Base-by-base conservation (phyloP, 2,329 filamentous ascomycete species). In the Alternaria triticimaculans region DNA sequence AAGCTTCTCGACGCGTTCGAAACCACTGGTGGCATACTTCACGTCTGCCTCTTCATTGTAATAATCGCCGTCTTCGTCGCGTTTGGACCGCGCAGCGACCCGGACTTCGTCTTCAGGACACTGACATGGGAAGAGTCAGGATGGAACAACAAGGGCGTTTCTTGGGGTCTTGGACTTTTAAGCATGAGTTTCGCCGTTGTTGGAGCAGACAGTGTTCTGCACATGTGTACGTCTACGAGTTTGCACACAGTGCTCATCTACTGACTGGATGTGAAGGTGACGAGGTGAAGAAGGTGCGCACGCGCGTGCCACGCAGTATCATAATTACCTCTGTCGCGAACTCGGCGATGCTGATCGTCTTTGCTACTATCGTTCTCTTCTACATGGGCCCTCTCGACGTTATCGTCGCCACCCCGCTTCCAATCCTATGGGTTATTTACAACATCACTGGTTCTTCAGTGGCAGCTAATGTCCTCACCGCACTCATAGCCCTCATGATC, bases 201-300 rank as follows among this genome's bases (percentile, higher is more conserved):
- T 81, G 84, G 83, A 11, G 84, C 84, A 54, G 84, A 86, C 49
- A 80, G 82, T 10, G 81, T 82, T 12, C 76, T 86, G 0, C 84
- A 86, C 28, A 74, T 76, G 68, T 74, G 72, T 75, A 65, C 41
- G 67, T 69, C 14, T 15, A 14, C 23, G 20, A 3, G 15, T 26
- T 14, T 33, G 37, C 11, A 49, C 7, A 21, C 6, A 7, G 9
- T n/a, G 6, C 9, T 45, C 7, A 10, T n/a, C 15, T 9, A 25
- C 55, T 58, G 21, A 58, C 11, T 6, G 20, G 2, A 5, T 20
- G 10, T 23, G 26, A 37, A 69, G 75, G 72, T 23, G 77, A 78
- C 25, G 76, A 83, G 57, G 80, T 84, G 3, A 82, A 83, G 54
- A 78, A 81, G 15, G 81, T 82, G 1, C 69, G 67, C 45, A 72